Percentiles rank a stretch among this genome's conserved stretches.
Evolutionary conservation across 192 early-diverging fungal species (phyloP).

Genomic region (Allomyces javanicus): DNA sequence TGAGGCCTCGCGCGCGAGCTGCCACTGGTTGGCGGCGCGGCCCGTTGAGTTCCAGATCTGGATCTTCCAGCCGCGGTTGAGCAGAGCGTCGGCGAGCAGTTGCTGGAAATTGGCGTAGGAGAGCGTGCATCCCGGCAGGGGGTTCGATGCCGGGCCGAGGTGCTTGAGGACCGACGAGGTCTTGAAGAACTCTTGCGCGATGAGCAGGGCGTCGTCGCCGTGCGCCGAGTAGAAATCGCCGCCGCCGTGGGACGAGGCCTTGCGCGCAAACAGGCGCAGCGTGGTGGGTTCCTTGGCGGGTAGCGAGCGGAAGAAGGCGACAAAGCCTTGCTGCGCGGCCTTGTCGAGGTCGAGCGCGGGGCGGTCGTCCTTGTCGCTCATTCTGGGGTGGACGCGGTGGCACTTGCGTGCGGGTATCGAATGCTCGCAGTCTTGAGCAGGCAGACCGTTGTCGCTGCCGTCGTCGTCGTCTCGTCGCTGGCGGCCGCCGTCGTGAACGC

Average conservation of each 20-base stretch:
- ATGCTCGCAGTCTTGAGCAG: no score
- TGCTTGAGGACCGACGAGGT: constrained; percentile 82
- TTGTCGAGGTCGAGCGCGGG: constrained; percentile 4
- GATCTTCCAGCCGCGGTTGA: constrained; percentile 50
- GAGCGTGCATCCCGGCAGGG: constrained; percentile 59
- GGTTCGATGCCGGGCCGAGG: constrained; percentile 30
- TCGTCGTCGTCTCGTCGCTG: no score
- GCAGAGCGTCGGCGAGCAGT: constrained; percentile 58
- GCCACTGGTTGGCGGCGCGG: constrained; percentile 22
- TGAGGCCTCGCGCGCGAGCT: constrained; percentile 44
- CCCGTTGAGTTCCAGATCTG: constrained; percentile 52
- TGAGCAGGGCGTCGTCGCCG: constrained; percentile 69
- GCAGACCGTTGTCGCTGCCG: no score
- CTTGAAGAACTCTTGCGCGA: constrained; percentile 73
- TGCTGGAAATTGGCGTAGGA: constrained; percentile 53
- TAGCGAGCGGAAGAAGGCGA: constrained; percentile 13
- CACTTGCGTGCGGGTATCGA: no score
- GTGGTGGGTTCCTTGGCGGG: constrained; percentile 11
- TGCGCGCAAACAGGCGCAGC: constrained; percentile 24
- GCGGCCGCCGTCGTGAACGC: no score
- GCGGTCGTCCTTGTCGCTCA: no score
- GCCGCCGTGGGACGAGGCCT: constrained; percentile 1
- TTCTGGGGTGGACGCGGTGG: no score
- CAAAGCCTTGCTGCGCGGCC: constrained; percentile 18
- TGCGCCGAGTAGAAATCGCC: constrained; percentile 75